Percentiles rank a stretch among this genome's conserved stretches.
phyloP scores from a whole-genome alignment of 192 early-diverging fungal species.

The Podila epigama region DNA sequence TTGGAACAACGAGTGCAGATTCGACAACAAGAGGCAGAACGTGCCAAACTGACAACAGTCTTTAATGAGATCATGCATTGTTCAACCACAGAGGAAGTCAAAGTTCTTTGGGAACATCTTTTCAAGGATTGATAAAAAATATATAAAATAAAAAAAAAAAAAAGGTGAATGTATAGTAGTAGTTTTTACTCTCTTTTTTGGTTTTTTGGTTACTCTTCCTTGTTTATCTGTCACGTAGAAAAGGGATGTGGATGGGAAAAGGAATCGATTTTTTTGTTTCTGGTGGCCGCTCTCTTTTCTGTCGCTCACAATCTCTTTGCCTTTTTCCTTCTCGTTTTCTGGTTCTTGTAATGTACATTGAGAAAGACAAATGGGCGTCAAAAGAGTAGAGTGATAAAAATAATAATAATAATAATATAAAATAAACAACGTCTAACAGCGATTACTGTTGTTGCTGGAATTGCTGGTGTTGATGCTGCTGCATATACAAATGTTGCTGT shows the following conservation, averaged over 20 bases:
- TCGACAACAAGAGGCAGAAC: neutral
- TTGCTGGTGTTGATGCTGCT: slow-evolving; percentile 22
- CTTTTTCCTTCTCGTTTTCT: no score
- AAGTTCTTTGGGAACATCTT: neutral
- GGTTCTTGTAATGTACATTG: no score
- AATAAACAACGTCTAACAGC: neutral
- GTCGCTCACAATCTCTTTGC: no score
- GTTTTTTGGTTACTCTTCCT: neutral
- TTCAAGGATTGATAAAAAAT: slow-evolving; percentile 10
- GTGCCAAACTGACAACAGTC: neutral
- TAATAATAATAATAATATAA: neutral
- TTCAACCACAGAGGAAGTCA: neutral
- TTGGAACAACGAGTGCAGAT: slow-evolving; percentile 22
- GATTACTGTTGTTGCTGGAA: slow-evolving; percentile 20
- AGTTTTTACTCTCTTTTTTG: neutral
- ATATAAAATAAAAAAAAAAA: neutral
- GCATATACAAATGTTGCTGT: slow-evolving; percentile 22
- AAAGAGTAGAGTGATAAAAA: neutral
- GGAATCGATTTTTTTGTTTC: no score
- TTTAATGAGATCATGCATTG: neutral
- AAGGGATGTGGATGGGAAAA: slow-evolving; percentile 9
- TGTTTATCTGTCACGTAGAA: neutral
- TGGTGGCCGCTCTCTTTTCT: no score
- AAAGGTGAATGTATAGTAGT: neutral
- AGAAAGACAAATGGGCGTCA: no score